Evolutionary conservation across 140 eudicot species (phyloP).

Genomic region (Flaveria floridana): DNA sequence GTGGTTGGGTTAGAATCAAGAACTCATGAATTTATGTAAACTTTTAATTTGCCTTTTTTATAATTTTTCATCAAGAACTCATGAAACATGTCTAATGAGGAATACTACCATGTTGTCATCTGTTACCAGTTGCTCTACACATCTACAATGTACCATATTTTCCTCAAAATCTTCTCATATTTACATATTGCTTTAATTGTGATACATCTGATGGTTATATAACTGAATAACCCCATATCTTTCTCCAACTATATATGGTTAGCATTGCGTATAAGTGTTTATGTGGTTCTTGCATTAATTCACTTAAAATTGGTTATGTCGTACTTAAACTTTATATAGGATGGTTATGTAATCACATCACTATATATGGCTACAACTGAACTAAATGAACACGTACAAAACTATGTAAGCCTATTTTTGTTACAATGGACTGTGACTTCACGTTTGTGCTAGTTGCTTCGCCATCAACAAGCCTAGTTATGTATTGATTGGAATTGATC

Average conservation of each 20-base stretch:
- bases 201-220: no score
- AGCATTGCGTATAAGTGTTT: background rate
- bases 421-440: no score
- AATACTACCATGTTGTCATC: background rate
- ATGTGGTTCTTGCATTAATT: background rate
- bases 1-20: conserved; percentile 28
- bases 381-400: no score
- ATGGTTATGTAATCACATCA: no score
- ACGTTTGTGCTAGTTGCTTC: no score
- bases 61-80: background rate
- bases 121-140: background rate
- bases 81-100: conserved; percentile 3
- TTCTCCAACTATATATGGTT: background rate
- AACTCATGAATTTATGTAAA: background rate
- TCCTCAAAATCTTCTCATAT: background rate
- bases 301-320: no score
- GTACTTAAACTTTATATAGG: no score
- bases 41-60: background rate
- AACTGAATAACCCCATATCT: background rate
- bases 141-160: background rate
- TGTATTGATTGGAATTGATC: no score
- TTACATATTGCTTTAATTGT: background rate
- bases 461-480: no score
- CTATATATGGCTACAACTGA: no score
- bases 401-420: no score